A percentile compares a stretch with the other conserved stretches of the same genome.
These are phyloP conservation scores for Picochlorum sp. DNA, from an alignment of 139 green algal genomes.

Conservation along the genomic window DNA sequence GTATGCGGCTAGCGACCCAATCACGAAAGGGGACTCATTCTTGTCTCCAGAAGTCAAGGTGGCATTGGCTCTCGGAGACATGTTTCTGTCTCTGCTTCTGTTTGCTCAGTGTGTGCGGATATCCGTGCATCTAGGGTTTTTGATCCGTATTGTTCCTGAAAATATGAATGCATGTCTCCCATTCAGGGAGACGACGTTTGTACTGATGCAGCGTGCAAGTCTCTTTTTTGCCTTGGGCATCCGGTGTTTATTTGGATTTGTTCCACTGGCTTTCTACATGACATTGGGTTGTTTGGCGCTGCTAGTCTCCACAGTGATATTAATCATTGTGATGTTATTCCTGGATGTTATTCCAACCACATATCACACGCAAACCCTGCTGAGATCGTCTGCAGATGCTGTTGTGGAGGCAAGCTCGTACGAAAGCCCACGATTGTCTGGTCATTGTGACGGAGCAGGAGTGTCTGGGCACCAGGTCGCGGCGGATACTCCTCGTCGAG, in stretches of 20 bases:
- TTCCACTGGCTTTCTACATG: constrained; percentile 11
- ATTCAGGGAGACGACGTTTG: constrained; percentile 4
- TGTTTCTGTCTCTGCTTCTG: constrained; percentile 13
- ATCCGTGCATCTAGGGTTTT: constrained; percentile 12
- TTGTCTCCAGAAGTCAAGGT: not conserved
- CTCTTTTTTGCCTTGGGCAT: constrained; percentile 14
- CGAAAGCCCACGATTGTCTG: too few species aligned
- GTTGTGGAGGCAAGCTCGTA: too few species aligned
- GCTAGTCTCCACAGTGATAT: constrained; percentile 1
- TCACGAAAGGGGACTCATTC: constrained; percentile 1
- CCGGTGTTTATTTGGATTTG: not conserved
- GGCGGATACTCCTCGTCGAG: too few species aligned
- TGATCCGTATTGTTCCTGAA: constrained; percentile 2
- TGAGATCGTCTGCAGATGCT: not conserved
- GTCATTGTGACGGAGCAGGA: too few species aligned
- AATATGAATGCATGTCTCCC: constrained; percentile 2
- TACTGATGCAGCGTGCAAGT: constrained; percentile 5
- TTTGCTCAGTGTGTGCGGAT: constrained; percentile 16
- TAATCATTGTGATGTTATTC: constrained; percentile 2
- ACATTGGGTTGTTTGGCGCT: not conserved
- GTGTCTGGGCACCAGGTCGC: too few species aligned
- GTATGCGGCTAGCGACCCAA: constrained; percentile 3
- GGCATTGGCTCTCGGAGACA: constrained; percentile 5
- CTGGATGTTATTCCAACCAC: constrained; percentile 1
- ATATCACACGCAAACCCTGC: not conserved